Evolutionary conservation across 2,329 filamentous ascomycete genomes (phyloP).

Genomic region (Scedosporium minutisporum): DNA sequence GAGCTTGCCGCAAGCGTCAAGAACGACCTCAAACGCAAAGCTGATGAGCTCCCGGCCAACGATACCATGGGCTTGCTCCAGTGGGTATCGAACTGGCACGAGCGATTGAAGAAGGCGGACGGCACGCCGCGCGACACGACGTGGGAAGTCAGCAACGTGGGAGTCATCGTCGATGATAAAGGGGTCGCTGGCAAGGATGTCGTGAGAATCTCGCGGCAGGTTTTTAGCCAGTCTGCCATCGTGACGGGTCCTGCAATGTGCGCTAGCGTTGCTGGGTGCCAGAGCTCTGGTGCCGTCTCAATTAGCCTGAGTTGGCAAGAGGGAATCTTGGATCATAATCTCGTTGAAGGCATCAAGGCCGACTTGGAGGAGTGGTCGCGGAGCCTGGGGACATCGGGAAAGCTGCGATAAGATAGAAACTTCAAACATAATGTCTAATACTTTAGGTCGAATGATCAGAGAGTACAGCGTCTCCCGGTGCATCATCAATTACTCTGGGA

Average conservation of each 20-base stretch:
- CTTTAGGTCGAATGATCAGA: too few species aligned
- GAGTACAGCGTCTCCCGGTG: too few species aligned
- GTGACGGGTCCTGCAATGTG: constrained; percentile 31
- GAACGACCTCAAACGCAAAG: constrained; percentile 21
- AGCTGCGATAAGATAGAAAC: not conserved
- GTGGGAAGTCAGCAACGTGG: constrained; percentile 46
- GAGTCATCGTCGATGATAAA: constrained; percentile 21
- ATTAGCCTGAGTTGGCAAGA: constrained; percentile 40
- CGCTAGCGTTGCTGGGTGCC: constrained; percentile 38
- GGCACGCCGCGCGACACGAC: constrained; percentile 30
- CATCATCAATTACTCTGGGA: too few species aligned
- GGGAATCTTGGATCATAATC: constrained; percentile 25
- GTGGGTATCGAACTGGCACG: constrained; percentile 33
- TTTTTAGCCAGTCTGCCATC: constrained; percentile 41
- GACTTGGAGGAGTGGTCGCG: constrained; percentile 25
- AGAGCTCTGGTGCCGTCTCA: constrained; percentile 24
- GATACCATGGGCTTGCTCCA: constrained; percentile 32
- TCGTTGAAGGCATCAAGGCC: constrained; percentile 25
- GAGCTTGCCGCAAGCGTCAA: constrained; percentile 25
- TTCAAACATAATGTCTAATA: too few species aligned
- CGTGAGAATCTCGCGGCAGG: constrained; percentile 30
- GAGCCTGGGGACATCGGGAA: constrained; percentile 16
- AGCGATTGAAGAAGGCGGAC: constrained; percentile 29
- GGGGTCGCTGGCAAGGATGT: not conserved
- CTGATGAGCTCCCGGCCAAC: constrained; percentile 27